Base-by-base conservation (phyloP, 2,329 filamentous ascomycete genomes). In the Hypoxylon sp. region DNA sequence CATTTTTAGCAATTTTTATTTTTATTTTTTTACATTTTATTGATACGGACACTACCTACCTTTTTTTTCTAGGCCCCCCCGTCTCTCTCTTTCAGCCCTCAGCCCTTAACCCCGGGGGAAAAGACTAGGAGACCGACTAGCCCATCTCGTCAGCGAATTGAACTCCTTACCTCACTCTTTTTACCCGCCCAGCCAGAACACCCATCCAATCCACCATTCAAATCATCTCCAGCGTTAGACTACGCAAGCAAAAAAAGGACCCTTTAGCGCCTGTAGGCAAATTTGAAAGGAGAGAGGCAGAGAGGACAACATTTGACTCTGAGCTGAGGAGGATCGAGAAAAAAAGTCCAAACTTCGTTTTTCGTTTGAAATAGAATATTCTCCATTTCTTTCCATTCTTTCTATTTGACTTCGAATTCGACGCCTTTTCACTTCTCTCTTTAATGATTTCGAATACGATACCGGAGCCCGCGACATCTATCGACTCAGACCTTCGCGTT, bases 171-270 rank as follows among this genome's bases (percentile, higher is more conserved):
- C 58, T 65, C 42, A 61, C 62, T 60, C 64, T 59, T 62, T 59
- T 55, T 67, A 69, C 69, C 67, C 67, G 69, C 68, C 68, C 64
- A 63, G 57, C 49, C 48, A 59, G 27, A 64, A 62, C 53, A 55
- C 58, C 65, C 62, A 55, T 61, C 67, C 57, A 68, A 55, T 61
- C 67, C 57, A 68, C 71, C 71, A 73, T 67, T 73, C 68, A 73
- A 49, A 69, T 67, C 62, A 57, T 59, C 62, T 63, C 63, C 61
- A 62, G 62, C 67, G 42, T 61, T 59, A 56, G 48, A 65, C 56
- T 61, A 61, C 57, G 27, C 57, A 29, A 21, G 49, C 44, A 49
- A 55, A 57, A 51, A 57, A 46, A 59, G 21, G 21, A 6, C 21
- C 57, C 55, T 43, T 62, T 55, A 60, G 62, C 59, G 60, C 60